A percentile compares a stretch with the other conserved stretches of the same genome.
These are phyloP conservation scores for Thyridium curvatum DNA, from an alignment of 2,329 filamentous ascomycete genomes.

Conservation along the genomic window DNA sequence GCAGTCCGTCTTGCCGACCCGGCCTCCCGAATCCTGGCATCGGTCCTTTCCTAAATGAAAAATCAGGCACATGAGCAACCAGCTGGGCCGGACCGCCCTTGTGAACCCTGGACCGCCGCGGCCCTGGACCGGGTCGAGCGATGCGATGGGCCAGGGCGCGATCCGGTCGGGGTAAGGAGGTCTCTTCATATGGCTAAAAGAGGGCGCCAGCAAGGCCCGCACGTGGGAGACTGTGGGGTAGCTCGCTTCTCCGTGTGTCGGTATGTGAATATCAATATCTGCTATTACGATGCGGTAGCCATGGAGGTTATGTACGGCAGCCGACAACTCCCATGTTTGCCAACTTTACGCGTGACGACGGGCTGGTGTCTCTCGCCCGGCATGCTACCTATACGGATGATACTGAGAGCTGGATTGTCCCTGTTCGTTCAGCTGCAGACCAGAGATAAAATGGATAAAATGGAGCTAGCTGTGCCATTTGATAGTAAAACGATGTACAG, in stretches of 20 bases:
- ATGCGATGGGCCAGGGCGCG: background rate
- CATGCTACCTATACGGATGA: too few species aligned
- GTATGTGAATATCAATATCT: background rate
- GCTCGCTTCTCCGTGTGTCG: background rate
- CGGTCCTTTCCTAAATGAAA: background rate
- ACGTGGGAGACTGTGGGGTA: slow-evolving; percentile 1
- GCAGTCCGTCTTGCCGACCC: too few species aligned
- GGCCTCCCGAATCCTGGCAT: background rate
- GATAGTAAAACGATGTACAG: too few species aligned
- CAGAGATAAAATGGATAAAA: too few species aligned
- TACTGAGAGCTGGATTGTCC: too few species aligned
- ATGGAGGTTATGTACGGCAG: too few species aligned
- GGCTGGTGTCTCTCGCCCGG: too few species aligned
- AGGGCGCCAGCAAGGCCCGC: background rate
- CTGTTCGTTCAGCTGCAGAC: too few species aligned
- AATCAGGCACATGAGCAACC: background rate
- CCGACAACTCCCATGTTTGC: too few species aligned
- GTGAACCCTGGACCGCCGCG: background rate
- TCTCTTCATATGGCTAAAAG: background rate
- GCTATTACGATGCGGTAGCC: too few species aligned
- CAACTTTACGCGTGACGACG: too few species aligned
- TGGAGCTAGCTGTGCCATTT: too few species aligned
- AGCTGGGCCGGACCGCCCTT: background rate
- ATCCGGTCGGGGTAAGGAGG: background rate
- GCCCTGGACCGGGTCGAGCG: background rate